Evolutionary conservation across 495 filamentous ascomycete species (phyloP), one percentile per base, ranked within the genome.

Genomic region (Melanomma pulvis-pyrius): DNA sequence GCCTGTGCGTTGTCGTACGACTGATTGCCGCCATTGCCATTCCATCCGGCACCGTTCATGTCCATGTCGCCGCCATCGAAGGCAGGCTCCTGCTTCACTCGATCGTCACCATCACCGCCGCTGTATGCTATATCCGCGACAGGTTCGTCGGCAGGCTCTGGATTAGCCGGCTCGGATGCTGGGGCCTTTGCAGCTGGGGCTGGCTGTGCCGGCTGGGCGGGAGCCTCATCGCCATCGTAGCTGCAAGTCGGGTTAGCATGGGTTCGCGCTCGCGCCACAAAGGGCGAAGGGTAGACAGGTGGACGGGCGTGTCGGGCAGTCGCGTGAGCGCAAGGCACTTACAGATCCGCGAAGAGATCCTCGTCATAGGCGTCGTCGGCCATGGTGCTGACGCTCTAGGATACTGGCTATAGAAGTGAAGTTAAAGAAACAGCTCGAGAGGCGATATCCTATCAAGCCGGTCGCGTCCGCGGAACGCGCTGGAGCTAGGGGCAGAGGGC

Each of bases 341-440:
- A 98, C 94, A 98, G 86, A 81, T 98, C 94, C 68, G 92, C 94
- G 76, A 98, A 98, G 73, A 98, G 89, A 84, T 98, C 94, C 73
- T 98, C 96, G 56, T 98, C 96, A 68, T 93, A 87, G 65, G 93
- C 92, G 76, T 96, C 92, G 75, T 96, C 92, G 25, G 92, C 86
- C 92, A 96, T 96, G 61, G 39, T 71, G 59, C n/a, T 56, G 21
- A 34, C 11, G 28, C n/a, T 30, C 3, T 25, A 36, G 22, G 26
- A 52, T 52, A 19, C 26, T 41, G 49, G 30, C 21, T 54, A 55
- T 50, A 36, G 24, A 29, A 34, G 9, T 44, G 6, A 39, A 59
- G 59, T 34, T 21, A 52, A 36, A n/a, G 41, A 48, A 21, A 64
- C 39, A 71, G 50, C 9, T 30, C 30, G 63, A 54, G 51, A 47